These are phyloP conservation scores for Penicillium brevicompactum DNA, from an alignment of 2,329 filamentous ascomycete genomes.

Conservation along the genomic window DNA sequence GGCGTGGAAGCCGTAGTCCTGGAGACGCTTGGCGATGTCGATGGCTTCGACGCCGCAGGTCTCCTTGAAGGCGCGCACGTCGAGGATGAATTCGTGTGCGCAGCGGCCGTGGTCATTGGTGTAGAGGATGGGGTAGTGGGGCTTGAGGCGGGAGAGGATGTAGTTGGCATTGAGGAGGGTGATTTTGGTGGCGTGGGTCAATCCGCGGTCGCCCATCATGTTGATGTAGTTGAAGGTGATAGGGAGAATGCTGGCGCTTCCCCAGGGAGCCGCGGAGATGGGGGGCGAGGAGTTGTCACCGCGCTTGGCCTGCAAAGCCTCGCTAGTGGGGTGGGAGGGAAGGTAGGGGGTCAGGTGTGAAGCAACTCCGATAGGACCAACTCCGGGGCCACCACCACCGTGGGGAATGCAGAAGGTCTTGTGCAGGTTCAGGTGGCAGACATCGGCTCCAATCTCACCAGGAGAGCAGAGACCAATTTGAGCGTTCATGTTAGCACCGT, in stretches of 20 bases:
- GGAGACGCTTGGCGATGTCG: slow-evolving; percentile 92
- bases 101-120: slow-evolving; percentile 86
- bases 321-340: slow-evolving; percentile 67
- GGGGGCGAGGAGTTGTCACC: slow-evolving; percentile 58
- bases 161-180: slow-evolving; percentile 98
- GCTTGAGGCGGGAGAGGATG: slow-evolving; percentile 81
- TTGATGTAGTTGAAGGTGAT: slow-evolving; percentile 96
- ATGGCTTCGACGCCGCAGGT: slow-evolving; percentile 84
- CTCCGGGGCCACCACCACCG: slow-evolving; percentile 88
- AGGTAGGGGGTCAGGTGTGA: slow-evolving; percentile 75
- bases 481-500: slow-evolving; percentile 97
- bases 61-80: slow-evolving; percentile 81
- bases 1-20: slow-evolving; percentile 96
- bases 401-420: slow-evolving; percentile 99
- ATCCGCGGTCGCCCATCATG: slow-evolving; percentile 82
- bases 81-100: slow-evolving; percentile 96
- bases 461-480: slow-evolving; percentile 95
- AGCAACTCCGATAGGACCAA: slow-evolving; percentile 92
- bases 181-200: slow-evolving; percentile 87
- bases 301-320: slow-evolving; percentile 46
- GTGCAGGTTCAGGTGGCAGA: slow-evolving; percentile 96
- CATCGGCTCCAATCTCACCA: slow-evolving; percentile 91
- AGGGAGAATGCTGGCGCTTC: slow-evolving; percentile 86
- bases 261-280: slow-evolving; percentile 80
- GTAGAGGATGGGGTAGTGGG: slow-evolving; percentile 89